Conservation (phyloP, 1,139 yeast species). For the Zygosaccharomyces sapae region DNA sequence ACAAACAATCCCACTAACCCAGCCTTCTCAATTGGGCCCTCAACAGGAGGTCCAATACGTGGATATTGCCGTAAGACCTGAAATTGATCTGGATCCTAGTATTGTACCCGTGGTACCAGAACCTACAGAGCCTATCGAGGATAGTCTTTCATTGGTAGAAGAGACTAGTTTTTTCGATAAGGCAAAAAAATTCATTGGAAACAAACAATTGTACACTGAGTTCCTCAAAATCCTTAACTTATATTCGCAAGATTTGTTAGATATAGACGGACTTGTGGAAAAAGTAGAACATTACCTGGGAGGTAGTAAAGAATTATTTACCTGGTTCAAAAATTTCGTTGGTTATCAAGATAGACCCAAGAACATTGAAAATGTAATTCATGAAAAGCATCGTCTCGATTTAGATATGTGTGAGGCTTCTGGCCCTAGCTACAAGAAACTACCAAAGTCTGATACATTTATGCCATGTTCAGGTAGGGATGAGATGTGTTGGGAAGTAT, state of each 20-base stretch:
- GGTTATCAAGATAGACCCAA: conserved; percentile 76
- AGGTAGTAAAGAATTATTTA: conserved; percentile 68
- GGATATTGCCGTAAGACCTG: conserved; percentile 52
- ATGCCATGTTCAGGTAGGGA: conserved; percentile 99
- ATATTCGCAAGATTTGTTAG: conserved; percentile 86
- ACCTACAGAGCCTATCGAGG: conserved; percentile 68
- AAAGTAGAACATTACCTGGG: conserved; percentile 85
- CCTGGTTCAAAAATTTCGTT: conserved; percentile 90
- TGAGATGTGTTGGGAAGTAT: conserved; percentile 98
- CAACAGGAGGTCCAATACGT: conserved; percentile 39
- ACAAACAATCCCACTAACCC: conserved; percentile 4
- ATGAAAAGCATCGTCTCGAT: conserved; percentile 86
- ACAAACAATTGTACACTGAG: conserved; percentile 86
- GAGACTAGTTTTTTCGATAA: conserved; percentile 89
- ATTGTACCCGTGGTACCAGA: conserved; percentile 83
- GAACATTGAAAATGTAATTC: conserved; percentile 80
- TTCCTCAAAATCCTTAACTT: conserved; percentile 81
- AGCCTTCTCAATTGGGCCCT: conserved; percentile 3
- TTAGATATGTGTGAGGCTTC: conserved; percentile 76
- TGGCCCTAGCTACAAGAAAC: conserved; percentile 89
- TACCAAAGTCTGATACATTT: conserved; percentile 90
- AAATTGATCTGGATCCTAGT: conserved; percentile 53
- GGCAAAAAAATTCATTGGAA: conserved; percentile 84
- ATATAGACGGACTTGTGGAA: conserved; percentile 73
- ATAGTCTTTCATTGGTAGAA: conserved; percentile 63